Percentiles rank a stretch among this genome's conserved stretches.
These are phyloP conservation scores for Cryptosporidium muris DNA, from an alignment of 169 alveolate genomes.

Conservation along the genomic window DNA sequence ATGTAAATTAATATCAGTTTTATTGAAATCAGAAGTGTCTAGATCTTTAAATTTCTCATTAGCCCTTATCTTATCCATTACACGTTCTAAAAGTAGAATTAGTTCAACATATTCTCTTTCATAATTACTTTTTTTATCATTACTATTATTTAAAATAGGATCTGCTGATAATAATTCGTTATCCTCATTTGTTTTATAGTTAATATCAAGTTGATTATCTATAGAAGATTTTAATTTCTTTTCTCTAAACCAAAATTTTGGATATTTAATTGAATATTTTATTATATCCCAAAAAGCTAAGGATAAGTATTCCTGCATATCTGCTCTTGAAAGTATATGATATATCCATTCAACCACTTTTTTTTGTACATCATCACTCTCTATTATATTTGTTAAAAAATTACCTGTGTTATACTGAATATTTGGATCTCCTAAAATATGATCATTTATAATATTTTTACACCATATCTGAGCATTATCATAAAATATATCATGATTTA, in stretches of 20 bases:
- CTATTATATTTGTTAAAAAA: constrained; percentile 8
- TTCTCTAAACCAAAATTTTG: constrained; percentile 59
- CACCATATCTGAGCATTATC: constrained; percentile 59
- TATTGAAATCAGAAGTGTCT: no score
- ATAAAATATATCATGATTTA: constrained; percentile 44
- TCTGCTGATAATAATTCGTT: no score
- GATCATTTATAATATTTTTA: constrained; percentile 24
- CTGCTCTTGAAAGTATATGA: constrained; percentile 6
- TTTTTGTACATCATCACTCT: constrained; percentile 39
- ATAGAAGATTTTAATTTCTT: background rate
- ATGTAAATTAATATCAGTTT: no score
- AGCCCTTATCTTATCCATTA: no score
- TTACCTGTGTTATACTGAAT: constrained; percentile 14
- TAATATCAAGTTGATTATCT: no score
- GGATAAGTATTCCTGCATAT: constrained; percentile 45
- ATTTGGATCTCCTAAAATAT: constrained; percentile 18
- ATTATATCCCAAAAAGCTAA: constrained; percentile 61
- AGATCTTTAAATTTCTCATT: no score
- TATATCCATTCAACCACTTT: constrained; percentile 14
- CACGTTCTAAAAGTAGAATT: no score
- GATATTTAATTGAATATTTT: constrained; percentile 18
- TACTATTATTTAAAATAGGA: no score
- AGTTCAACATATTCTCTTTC: no score
- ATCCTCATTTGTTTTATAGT: no score
- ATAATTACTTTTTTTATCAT: no score